A percentile compares a stretch with the other conserved stretches of the same genome.
Evolutionary conservation across 2,329 filamentous ascomycete species (phyloP).

Genomic region (Pochonia chlamydosporia): DNA sequence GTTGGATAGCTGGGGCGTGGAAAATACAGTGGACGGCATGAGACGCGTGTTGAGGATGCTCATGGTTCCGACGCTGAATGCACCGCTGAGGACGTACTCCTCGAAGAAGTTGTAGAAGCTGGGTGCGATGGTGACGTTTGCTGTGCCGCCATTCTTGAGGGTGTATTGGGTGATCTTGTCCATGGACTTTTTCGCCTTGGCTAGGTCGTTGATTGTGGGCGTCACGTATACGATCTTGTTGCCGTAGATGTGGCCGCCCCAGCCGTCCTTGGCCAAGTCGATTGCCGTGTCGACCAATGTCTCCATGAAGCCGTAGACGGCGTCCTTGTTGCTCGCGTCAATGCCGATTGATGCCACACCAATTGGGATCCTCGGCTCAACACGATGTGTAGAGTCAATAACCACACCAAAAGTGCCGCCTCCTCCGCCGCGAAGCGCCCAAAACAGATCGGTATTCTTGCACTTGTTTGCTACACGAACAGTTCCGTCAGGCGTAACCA

Average conservation of each 20-base stretch:
- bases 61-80: constrained; percentile 9
- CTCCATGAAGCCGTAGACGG: constrained; percentile 9
- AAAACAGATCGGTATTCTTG: constrained; percentile 41
- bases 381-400: constrained; percentile 27
- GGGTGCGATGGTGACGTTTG: constrained; percentile 5
- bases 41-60: constrained; percentile 11
- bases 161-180: constrained; percentile 2
- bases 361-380: constrained; percentile 3
- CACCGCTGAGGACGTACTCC: constrained; percentile 8
- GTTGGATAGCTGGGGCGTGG: not conserved
- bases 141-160: constrained; percentile 4
- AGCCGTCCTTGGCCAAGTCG: constrained; percentile 11
- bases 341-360: constrained; percentile 6
- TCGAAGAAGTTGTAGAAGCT: constrained; percentile 11
- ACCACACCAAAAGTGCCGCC: constrained; percentile 37
- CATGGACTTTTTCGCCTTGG: constrained; percentile 3
- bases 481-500: constrained; percentile 39
- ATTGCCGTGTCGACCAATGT: constrained; percentile 11
- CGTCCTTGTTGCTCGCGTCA: not conserved
- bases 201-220: constrained; percentile 2
- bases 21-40: constrained; percentile 7
- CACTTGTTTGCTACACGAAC: constrained; percentile 33
- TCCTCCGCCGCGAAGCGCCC: constrained; percentile 42
- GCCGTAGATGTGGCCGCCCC: constrained; percentile 15
- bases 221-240: constrained; percentile 10